A percentile compares a stretch with the other conserved stretches of the same genome.
Evolutionary conservation across 352 stramenopile species (phyloP).

Genomic region (Globisporangium nodosum): DNA sequence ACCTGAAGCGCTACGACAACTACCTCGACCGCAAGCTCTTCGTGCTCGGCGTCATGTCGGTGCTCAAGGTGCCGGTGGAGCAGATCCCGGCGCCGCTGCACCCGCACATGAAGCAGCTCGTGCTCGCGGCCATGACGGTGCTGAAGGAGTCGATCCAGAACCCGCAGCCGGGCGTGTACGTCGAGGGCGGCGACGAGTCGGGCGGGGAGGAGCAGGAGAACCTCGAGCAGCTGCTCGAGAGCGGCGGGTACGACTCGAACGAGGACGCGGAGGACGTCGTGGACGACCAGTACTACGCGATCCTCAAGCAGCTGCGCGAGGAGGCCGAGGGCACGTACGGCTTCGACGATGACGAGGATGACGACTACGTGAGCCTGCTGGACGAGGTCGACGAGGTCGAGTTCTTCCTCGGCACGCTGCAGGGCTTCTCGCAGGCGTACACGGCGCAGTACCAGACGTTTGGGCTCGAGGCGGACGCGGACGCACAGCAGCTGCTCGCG

Average conservation of each 20-base stretch:
- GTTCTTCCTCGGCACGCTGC: slow-evolving; percentile 89
- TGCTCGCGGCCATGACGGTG: slow-evolving; percentile 86
- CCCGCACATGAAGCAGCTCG: slow-evolving; percentile 87
- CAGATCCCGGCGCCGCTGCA: slow-evolving; percentile 75
- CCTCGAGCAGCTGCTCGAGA: slow-evolving; percentile 85
- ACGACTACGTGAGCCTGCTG: slow-evolving; percentile 90
- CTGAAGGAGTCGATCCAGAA: slow-evolving; percentile 64
- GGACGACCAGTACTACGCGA: slow-evolving; percentile 92
- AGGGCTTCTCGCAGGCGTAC: slow-evolving; percentile 58
- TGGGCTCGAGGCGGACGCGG: slow-evolving; percentile 48
- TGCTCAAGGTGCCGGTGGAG: slow-evolving; percentile 85
- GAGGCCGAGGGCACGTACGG: slow-evolving; percentile 73
- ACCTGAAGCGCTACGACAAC: slow-evolving; percentile 78
- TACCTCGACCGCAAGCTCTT: slow-evolving; percentile 91
- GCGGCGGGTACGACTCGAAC: slow-evolving; percentile 87
- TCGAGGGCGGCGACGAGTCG: slow-evolving; percentile 49
- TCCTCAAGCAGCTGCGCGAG: slow-evolving; percentile 89
- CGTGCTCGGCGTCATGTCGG: slow-evolving; percentile 88
- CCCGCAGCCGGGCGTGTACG: slow-evolving; percentile 42
- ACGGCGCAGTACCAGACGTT: slow-evolving; percentile 51
- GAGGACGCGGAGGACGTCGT: slow-evolving; percentile 91
- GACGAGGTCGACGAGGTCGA: slow-evolving; percentile 92
- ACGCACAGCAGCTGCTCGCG: slow-evolving; percentile 49
- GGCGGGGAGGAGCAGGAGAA: slow-evolving; percentile 66
- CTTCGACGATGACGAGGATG: slow-evolving; percentile 89